These are phyloP conservation scores for cucumber (Cucumis sativus) DNA, from an alignment of 306 rosid species.

Conservation along the genomic window DNA sequence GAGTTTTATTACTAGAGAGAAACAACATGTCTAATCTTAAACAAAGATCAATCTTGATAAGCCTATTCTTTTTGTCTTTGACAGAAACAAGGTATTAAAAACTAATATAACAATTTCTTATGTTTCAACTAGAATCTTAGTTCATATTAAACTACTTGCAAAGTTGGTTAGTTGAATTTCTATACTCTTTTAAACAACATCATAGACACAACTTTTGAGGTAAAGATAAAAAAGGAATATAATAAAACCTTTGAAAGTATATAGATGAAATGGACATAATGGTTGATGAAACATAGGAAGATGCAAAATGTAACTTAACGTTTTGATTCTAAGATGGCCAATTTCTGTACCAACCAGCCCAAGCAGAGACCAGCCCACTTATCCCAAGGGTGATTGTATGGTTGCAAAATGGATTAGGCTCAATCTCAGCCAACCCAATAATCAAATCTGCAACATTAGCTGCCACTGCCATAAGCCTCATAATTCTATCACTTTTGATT, in stretches of 20 bases:
- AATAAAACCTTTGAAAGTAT: background rate
- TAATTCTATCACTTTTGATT: conserved; percentile 65
- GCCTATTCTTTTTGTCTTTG: too few species aligned
- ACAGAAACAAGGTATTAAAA: background rate
- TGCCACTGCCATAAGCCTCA: conserved; percentile 82
- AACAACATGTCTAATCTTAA: background rate
- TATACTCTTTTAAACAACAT: background rate
- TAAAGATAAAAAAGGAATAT: background rate
- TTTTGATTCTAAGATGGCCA: conserved; percentile 51
- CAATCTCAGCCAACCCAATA: conserved; percentile 74
- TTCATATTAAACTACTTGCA: too few species aligned
- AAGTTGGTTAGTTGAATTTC: background rate
- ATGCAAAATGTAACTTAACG: background rate
- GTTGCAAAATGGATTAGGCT: conserved; percentile 79
- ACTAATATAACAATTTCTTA: background rate
- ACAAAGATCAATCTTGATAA: background rate
- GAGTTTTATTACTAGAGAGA: too few species aligned
- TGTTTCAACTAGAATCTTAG: background rate
- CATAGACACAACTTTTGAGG: background rate
- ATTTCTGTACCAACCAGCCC: conserved; percentile 99
- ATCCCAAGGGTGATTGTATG: conserved; percentile 79
- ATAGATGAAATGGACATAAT: background rate
- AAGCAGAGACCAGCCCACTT: conserved; percentile 95
- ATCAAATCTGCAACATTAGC: conserved; percentile 89
- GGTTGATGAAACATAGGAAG: background rate